Conservation (phyloP, 2,329 filamentous ascomycete genomes). For the Clonostachys rhizophaga region DNA sequence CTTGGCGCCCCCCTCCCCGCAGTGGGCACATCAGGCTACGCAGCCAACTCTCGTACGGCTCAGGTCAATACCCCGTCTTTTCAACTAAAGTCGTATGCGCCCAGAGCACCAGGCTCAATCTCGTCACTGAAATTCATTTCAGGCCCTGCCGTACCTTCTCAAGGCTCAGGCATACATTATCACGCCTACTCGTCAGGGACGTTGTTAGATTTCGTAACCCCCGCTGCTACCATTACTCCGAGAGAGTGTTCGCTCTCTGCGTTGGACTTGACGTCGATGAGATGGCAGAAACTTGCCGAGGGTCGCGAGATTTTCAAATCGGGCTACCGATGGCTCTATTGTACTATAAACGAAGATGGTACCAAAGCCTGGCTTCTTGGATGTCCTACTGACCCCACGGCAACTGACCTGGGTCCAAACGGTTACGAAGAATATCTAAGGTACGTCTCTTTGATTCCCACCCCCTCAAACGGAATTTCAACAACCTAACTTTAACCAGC, state of each 20-base stretch:
- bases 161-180: conserved; percentile 90
- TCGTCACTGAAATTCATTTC: conserved; percentile 82
- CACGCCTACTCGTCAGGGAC: conserved; percentile 92
- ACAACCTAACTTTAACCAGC: conserved; percentile 23
- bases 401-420: conserved; percentile 61
- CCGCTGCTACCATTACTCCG: conserved; percentile 78
- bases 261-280: conserved; percentile 77
- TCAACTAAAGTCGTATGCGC: conserved; percentile 68
- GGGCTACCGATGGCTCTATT: conserved; percentile 98
- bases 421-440: conserved; percentile 85
- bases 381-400: conserved; percentile 69
- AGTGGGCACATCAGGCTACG: conserved; percentile 59
- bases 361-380: conserved; percentile 97
- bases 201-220: conserved; percentile 90
- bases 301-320: conserved; percentile 88
- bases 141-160: conserved; percentile 78
- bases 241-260: conserved; percentile 89
- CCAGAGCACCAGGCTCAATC: conserved; percentile 82
- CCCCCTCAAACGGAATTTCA: too few relatives aligned
- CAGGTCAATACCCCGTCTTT: conserved; percentile 64
- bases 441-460: conserved; percentile 13
- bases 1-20: conserved; percentile 41
- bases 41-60: conserved; percentile 62
- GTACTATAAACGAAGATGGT: conserved; percentile 89
- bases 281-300: conserved; percentile 94